Conservation (phyloP, 768 basidiomycete genomes). For the Auricularia sp. region DNA sequence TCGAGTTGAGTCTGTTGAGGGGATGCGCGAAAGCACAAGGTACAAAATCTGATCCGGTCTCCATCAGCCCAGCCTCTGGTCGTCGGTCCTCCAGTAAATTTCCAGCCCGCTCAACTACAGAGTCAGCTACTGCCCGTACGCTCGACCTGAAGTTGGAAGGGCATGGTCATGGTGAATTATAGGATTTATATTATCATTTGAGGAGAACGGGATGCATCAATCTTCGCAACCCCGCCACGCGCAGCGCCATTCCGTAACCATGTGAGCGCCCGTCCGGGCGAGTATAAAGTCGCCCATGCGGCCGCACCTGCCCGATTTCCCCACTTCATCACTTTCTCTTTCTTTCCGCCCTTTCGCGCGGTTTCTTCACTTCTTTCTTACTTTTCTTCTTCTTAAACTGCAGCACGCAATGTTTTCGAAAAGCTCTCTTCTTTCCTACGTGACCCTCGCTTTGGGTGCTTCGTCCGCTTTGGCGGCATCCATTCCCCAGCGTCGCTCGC, state of each 20-base stretch:
- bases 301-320: not conserved
- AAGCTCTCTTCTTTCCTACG: not conserved
- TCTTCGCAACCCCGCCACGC: no score
- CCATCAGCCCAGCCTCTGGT: no score
- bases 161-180: no score
- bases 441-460: not conserved
- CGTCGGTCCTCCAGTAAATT: no score
- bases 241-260: not conserved
- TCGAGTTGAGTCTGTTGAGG: no score
- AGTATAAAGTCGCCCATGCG: not conserved
- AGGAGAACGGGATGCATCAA: no score
- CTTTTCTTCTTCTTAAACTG: not conserved
- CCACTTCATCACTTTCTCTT: not conserved
- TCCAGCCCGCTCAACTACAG: no score
- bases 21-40: no score
- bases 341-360: not conserved
- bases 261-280: not conserved
- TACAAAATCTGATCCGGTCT: no score
- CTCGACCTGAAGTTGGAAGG: no score
- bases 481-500: not conserved
- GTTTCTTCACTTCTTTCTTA: not conserved
- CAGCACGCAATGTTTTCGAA: not conserved
- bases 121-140: no score
- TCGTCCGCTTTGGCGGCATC: not conserved
- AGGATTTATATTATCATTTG: no score